Base-by-base conservation (phyloP, 177 flowering plant genomes). In the Vitis hybrid region DNA sequence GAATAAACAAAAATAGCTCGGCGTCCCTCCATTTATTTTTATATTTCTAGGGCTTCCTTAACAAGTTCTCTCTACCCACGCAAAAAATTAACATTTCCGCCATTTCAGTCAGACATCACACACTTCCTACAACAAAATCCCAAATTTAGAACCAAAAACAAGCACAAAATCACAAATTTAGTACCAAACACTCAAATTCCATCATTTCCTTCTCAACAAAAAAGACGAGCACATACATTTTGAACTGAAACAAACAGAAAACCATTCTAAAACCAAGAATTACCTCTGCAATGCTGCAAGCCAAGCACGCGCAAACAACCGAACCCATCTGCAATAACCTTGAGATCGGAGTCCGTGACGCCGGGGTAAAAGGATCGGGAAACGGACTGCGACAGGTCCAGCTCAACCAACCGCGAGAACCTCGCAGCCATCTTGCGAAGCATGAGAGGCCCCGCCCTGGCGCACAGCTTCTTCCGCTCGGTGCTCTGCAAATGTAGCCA, bases 321-420 rank as follows among this genome's bases (percentile, higher is more conserved):
- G 60, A 96, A 96, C 9, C 89, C 87, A 20, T 72, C 16, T 1
- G 97, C 97, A 55, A 96, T 73, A 16, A 93, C 90, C 5, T 84
- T 49, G 51, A 93, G 90, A 82, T 96, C 99, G 3, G 87, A 79
- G 65, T 96, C 92, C 1, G 95, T 88, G n/a, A 93, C 91, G 5
- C 97, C 99, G 0, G 99, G 99, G 64, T 78, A 91, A 70, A 86
- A 92, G 9, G 98, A 93, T 3, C 99, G 76, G 29, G 93, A 85
- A 4, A 62, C 62, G 8, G 97, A 96, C 86, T 93, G 97, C 19
- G 97, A 87, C 10, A 91, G 81, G 74, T 94, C 97, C 65, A 94
- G 77, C 26, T 92, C 91, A 2, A 73, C 15, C 39, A 88, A 63
- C 15, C 83, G 67, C 11, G 85, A 58, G 83, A 94, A 94, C 61